Percentiles rank a stretch among this genome's conserved stretches.
These are phyloP conservation scores for Schizopora paradoxa DNA, from an alignment of 1,284 basidiomycete species.

Conservation along the genomic window DNA sequence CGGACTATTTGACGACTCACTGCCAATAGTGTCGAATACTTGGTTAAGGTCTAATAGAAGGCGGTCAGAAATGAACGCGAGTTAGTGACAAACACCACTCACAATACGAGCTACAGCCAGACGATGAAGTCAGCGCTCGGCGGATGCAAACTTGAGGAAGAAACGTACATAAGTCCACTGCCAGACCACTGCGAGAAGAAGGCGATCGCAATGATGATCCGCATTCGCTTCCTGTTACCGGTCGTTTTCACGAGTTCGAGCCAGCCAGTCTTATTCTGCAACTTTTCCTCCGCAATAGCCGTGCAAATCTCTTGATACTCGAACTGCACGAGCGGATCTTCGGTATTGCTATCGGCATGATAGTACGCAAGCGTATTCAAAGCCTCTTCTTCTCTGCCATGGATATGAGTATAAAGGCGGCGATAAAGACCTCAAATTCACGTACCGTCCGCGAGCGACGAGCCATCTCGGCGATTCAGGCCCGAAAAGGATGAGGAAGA, in stretches of 20 bases:
- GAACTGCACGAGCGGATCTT: slow-evolving; percentile 26
- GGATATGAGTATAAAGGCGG: neutral
- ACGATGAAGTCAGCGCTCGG: neutral
- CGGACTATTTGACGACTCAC: slow-evolving; percentile 20
- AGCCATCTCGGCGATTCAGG: slow-evolving; percentile 38
- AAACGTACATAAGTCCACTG: slow-evolving; percentile 12
- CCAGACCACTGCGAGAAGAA: slow-evolving; percentile 31
- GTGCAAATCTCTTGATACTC: slow-evolving; percentile 27
- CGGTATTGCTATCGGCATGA: slow-evolving; percentile 23
- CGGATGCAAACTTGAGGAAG: neutral
- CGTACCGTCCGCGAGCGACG: slow-evolving; percentile 22
- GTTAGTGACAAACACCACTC: slow-evolving; percentile 2
- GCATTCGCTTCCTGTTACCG: slow-evolving; percentile 28
- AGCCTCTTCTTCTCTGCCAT: slow-evolving; percentile 20
- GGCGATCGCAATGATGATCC: slow-evolving; percentile 26
- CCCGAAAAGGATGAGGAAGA: slow-evolving; percentile 28
- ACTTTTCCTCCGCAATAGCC: slow-evolving; percentile 24
- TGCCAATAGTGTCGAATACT: slow-evolving; percentile 46
- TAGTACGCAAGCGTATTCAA: slow-evolving; percentile 23
- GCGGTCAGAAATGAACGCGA: neutral
- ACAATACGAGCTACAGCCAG: slow-evolving; percentile 27
- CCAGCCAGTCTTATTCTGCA: slow-evolving; percentile 19
- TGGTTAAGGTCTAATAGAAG: slow-evolving; percentile 39
- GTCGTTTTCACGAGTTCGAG: slow-evolving; percentile 27
- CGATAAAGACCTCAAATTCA: neutral